Base-by-base conservation (phyloP, 495 filamentous ascomycete genomes). In the Rusavskia elegans region DNA sequence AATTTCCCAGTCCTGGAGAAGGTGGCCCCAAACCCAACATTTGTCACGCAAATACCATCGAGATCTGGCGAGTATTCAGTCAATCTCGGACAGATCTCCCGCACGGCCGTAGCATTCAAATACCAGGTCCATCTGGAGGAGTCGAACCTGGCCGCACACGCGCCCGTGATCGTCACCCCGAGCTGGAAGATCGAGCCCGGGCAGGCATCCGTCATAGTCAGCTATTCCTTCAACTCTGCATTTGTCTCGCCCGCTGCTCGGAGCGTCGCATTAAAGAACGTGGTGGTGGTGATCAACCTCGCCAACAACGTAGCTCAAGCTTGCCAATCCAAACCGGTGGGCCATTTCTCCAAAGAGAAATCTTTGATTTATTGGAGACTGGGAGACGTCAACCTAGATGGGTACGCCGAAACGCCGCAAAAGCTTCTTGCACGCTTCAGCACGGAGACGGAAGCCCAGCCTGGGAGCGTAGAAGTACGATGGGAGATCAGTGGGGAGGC, bases 1-100 rank as follows among this genome's bases (percentile, higher is more conserved):
- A 95, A 95, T 58, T 97, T 95, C 66, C 68, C 80, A 14, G 73
- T 81, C n/a, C 77, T 99, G 13, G 90, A 96, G 57, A 90, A 89
- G 63, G 89, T 99, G 50, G 92, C 89, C 3, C 87, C 89, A 19
- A 99, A 99, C 65, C 87, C 87, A 30, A 79, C 85, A 51, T 94
- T 97, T 64, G 81, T 96, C 50, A 75, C 76, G 17, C 81, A 84
- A 57, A 71, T 77, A n/a, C 53, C 66, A 16, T 68, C 72, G 13
- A 82, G 75, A 52, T 71, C 84, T 9, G 92, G 90, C 42, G 84
- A 92, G 60, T 99, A 95, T 66, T 75, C 71, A 5, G 68, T 97
- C 41, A 78, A 85, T 56, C 64, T 87, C 2, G 71, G 79, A 9
- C 81, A 77, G 56, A 76, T 95, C 50, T 72, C 78, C 45, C 83